These are phyloP conservation scores for Talinum fruticosum DNA, from an alignment of 148 eudicot species.

Conservation along the genomic window DNA sequence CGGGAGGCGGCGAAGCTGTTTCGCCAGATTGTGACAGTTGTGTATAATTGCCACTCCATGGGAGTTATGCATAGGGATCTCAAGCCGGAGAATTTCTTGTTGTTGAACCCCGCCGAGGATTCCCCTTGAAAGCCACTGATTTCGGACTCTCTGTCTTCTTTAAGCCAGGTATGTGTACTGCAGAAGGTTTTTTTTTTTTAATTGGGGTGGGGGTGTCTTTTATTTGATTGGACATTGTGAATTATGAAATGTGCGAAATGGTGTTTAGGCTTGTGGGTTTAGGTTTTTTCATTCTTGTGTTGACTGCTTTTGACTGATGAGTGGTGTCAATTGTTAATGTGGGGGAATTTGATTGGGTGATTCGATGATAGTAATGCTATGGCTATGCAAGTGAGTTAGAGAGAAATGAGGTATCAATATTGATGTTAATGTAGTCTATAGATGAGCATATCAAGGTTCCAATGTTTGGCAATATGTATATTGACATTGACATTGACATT, in stretches of 20 bases:
- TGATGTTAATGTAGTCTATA: not conserved
- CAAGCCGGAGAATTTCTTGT: conserved; percentile 91
- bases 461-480: not conserved
- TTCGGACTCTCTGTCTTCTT: conserved; percentile 87
- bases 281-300: too few relatives aligned
- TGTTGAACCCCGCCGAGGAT: conserved; percentile 52
- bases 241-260: not conserved
- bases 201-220: not conserved
- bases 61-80: conserved; percentile 97
- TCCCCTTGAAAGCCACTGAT: conserved; percentile 96
- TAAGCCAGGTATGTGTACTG: conserved; percentile 51
- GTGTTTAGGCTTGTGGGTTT: not conserved
- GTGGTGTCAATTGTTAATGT: not conserved
- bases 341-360: not conserved
- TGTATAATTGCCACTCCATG: conserved; percentile 86
- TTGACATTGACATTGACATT: not conserved
- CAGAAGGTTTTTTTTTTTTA: too few relatives aligned
- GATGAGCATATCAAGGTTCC: not conserved
- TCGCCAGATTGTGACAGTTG: conserved; percentile 82
- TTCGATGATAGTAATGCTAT: not conserved
- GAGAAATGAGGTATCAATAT: not conserved
- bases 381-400: not conserved
- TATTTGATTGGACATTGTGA: not conserved
- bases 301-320: not conserved
- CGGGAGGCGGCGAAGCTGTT: conserved; percentile 77